Conservation (phyloP, 2,329 filamentous ascomycete species). For the Paecilomyces variotii region DNA sequence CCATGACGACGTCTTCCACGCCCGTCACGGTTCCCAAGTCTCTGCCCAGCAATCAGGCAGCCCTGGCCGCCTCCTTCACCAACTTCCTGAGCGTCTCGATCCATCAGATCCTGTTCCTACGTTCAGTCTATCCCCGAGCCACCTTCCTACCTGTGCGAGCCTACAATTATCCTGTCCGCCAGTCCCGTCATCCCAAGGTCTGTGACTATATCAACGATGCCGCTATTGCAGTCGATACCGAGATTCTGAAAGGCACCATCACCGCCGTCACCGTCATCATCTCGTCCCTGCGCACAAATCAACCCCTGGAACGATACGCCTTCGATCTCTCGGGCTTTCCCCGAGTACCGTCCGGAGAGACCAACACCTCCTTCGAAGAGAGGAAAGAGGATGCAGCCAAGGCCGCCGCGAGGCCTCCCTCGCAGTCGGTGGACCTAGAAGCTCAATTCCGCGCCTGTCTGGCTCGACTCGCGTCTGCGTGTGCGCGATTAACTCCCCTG, state of each 20-base stretch:
- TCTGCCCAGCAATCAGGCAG: constrained; percentile 44
- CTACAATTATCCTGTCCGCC: constrained; percentile 76
- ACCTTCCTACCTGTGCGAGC: constrained; percentile 74
- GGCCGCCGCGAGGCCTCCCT: constrained; percentile 21
- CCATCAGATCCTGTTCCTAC: constrained; percentile 80
- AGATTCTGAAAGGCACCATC: constrained; percentile 57
- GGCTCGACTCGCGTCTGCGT: constrained; percentile 35
- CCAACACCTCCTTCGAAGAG: constrained; percentile 45
- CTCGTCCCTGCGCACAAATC: constrained; percentile 42
- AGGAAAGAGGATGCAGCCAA: constrained; percentile 27
- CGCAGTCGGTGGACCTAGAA: constrained; percentile 35
- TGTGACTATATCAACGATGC: constrained; percentile 81
- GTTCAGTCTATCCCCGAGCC: constrained; percentile 64
- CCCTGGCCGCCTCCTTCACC: constrained; percentile 62
- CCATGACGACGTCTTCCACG: constrained; percentile 33
- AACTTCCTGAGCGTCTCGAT: constrained; percentile 75
- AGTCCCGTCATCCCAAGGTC: constrained; percentile 77
- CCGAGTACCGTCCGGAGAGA: constrained; percentile 38
- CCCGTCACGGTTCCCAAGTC: constrained; percentile 33
- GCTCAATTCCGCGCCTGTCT: constrained; percentile 43
- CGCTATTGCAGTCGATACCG: constrained; percentile 60
- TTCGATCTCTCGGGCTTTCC: constrained; percentile 54
- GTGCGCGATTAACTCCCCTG: constrained; percentile 34
- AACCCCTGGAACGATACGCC: constrained; percentile 52
- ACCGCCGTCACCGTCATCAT: constrained; percentile 50